Base-by-base conservation (phyloP, 2,329 filamentous ascomycete species). In the Scytalidium sp. region DNA sequence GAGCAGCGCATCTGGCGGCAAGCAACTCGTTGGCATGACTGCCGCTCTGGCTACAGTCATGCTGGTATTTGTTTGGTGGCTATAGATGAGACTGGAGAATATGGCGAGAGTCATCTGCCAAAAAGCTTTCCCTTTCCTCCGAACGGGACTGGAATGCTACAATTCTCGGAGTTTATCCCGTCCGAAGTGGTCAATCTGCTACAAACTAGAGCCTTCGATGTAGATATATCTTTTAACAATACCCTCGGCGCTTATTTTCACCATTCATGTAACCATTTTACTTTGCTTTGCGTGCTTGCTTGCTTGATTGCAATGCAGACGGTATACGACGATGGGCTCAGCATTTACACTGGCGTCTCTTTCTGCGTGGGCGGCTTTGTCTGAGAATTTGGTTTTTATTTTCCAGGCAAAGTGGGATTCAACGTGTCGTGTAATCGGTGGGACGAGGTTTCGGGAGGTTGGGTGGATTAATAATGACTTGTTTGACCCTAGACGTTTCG, bases 11-110 rank as follows among this genome's bases (percentile, higher is more conserved):
- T 68, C 70, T 29, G 71, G 70, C 15, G 72, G 69, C 49, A 73
- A 70, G 59, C 71, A 77, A 54, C 68, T 79, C 45, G 70, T 74
- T 3, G 74, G 74, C 15, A 78, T 79, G 73, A 68, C 70, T 21
- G 69, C 70, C n/a, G 76, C 69, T 3, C 61, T 80, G 8, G 70
- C 73, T 2, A 70, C 67, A 27, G 74, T 80, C n/a, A 76, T 78
- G 75, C 64, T 79, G 52, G 67, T 76, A 39, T 78, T 79, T 53
- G 70, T 75, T 27, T 69, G 76, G 52, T 78, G 75, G 72, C 60
- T 79, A 50, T 78, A 64, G 55, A 69, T 43, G 45, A 29, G 8
- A 29, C 13, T 13, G 13, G 25, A 29, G 17, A 15, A 15, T 36
- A 36, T n/a, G n/a, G n/a, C n/a, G n/a, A n/a, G n/a, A n/a, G n/a